phyloP scores from a whole-genome alignment of 768 basidiomycete genomes.

The Leucocoprinus birnbaumii region DNA sequence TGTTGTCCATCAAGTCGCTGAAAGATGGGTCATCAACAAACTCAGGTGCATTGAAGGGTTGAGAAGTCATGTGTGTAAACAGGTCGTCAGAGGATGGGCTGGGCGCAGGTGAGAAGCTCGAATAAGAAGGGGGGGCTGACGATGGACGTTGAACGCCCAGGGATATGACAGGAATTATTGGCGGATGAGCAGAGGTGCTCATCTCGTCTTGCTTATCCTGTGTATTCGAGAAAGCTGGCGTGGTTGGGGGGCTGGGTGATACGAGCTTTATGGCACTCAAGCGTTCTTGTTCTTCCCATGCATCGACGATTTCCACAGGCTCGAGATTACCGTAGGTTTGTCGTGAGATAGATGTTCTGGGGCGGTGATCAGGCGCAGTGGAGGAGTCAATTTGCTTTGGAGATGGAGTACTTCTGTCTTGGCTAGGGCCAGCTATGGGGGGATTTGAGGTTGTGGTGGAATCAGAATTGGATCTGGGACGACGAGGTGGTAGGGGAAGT shows the following conservation, averaged over 20 bases:
- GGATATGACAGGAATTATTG: neutral
- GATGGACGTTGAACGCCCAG: neutral
- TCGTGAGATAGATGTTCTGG: neutral
- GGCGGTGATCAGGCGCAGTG: neutral
- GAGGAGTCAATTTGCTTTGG: neutral
- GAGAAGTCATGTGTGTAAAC: neutral
- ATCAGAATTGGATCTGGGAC: neutral
- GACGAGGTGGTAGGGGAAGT: neutral
- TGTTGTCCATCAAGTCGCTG: neutral
- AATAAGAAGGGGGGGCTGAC: constrained; percentile 2
- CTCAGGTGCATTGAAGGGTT: neutral
- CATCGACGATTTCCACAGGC: neutral
- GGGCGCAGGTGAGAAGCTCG: constrained; percentile 5
- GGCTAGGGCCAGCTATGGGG: neutral
- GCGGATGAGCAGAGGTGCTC: too few relatives aligned
- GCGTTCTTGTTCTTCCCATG: neutral
- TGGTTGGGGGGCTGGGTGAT: too few relatives aligned
- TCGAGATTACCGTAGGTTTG: neutral
- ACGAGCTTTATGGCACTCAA: neutral
- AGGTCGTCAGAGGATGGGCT: constrained; percentile 1
- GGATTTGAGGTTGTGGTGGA: neutral
- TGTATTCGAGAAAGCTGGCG: neutral
- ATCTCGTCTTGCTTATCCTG: neutral
- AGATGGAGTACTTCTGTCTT: neutral
- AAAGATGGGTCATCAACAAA: neutral